A percentile compares a stretch with the other conserved stretches of the same genome.
Conservation (phyloP, 176 grass and related monocot genomes). For the Musa troglodytarum region DNA sequence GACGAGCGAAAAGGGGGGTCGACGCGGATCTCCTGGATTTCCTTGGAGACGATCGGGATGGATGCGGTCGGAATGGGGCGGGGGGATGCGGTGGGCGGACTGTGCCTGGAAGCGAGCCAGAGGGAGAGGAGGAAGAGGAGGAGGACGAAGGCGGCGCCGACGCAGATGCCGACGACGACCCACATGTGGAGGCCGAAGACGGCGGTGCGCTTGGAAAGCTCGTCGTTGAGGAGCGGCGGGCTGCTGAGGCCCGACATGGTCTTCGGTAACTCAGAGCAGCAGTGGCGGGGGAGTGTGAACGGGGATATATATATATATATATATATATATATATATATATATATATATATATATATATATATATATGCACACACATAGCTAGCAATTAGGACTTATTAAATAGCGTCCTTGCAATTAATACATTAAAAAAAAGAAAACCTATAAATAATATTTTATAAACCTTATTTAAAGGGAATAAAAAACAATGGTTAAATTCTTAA, state of each 20-base stretch:
- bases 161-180: constrained; percentile 70
- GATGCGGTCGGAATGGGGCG: constrained; percentile 12
- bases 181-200: constrained; percentile 79
- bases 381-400: too few species aligned
- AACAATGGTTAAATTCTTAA: too few species aligned
- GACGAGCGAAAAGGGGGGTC: constrained; percentile 25
- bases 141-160: constrained; percentile 71
- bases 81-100: neutral
- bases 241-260: constrained; percentile 4
- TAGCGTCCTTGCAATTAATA: too few species aligned
- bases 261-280: too few species aligned
- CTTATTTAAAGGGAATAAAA: too few species aligned
- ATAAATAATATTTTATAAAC: too few species aligned
- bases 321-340: too few species aligned
- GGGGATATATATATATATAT: too few species aligned
- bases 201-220: constrained; percentile 54
- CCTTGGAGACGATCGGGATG: constrained; percentile 79
- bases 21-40: constrained; percentile 88
- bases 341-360: too few species aligned
- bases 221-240: constrained; percentile 50
- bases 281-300: constrained; percentile 16
- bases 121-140: constrained; percentile 66
- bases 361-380: too few species aligned
- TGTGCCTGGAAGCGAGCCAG: constrained; percentile 42
- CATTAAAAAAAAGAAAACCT: too few species aligned